Evolutionary conservation across 1,284 basidiomycete species (phyloP).

Genomic region (Inonotus hispidus): DNA sequence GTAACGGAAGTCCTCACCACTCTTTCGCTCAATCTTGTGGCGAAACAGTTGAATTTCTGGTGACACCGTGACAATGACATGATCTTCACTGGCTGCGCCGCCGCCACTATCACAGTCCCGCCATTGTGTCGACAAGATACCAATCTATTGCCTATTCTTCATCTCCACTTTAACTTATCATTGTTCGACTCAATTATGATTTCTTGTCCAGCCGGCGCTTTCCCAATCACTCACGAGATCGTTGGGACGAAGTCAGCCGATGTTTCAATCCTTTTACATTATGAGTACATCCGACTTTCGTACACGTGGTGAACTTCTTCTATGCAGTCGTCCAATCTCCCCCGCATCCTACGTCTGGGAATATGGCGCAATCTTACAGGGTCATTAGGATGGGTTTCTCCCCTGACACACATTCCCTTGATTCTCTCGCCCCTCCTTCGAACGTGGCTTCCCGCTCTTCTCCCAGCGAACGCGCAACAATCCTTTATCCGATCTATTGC

Average conservation of each 20-base stretch:
- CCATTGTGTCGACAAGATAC: background rate
- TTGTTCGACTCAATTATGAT: constrained; percentile 4
- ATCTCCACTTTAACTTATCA: background rate
- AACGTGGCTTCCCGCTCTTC: background rate
- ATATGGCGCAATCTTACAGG: constrained; percentile 3
- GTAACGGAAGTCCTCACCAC: constrained; percentile 20
- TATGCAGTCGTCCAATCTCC: constrained; percentile 4
- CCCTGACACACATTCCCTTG: background rate
- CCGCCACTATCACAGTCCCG: background rate
- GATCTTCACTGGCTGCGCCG: background rate
- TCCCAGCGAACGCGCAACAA: background rate
- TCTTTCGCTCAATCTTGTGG: constrained; percentile 17
- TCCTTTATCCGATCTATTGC: background rate
- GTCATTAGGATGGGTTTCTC: background rate
- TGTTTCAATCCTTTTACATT: constrained; percentile 8
- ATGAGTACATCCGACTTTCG: constrained; percentile 3
- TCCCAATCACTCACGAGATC: background rate
- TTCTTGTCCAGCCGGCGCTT: too few relatives aligned
- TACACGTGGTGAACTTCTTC: constrained; percentile 12
- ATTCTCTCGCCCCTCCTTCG: background rate
- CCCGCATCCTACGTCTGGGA: constrained; percentile 1
- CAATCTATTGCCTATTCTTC: background rate
- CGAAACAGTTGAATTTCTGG: constrained; percentile 16
- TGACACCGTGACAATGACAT: constrained; percentile 1
- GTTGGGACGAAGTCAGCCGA: constrained; percentile 3